Percentiles rank a stretch among this genome's conserved stretches.
phyloP scores from a whole-genome alignment of 805 yeast species.

The Lachancea fermentati region DNA sequence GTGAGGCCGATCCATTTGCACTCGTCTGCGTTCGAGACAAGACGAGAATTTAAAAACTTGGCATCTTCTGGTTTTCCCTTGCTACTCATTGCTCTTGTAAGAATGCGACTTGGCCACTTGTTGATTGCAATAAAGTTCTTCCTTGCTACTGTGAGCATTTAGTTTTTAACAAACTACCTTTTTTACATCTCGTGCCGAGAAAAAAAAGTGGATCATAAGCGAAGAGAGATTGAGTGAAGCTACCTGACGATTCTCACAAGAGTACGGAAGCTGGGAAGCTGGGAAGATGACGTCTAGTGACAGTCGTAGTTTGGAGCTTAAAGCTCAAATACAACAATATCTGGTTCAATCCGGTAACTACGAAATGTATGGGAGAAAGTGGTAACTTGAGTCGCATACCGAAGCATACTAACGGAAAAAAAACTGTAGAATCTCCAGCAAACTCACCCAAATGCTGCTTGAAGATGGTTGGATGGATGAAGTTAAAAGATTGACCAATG shows the following conservation, averaged over 20 bases:
- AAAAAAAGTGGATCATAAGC: not conserved
- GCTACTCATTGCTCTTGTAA: slow-evolving; percentile 15
- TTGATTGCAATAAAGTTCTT: not conserved
- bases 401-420: slow-evolving; percentile 7
- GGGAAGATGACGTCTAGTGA: slow-evolving; percentile 7
- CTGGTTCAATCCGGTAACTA: slow-evolving; percentile 76
- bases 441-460: slow-evolving; percentile 56
- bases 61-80: slow-evolving; percentile 37
- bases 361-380: slow-evolving; percentile 40
- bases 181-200: not conserved
- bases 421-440: slow-evolving; percentile 46
- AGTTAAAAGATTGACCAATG: slow-evolving; percentile 54
- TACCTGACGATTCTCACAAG: too few relatives aligned
- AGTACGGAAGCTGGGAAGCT: too few relatives aligned
- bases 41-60: slow-evolving; percentile 26
- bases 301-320: slow-evolving; percentile 29
- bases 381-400: too few relatives aligned
- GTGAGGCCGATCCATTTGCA: slow-evolving; percentile 67
- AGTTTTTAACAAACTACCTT: not conserved
- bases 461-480: slow-evolving; percentile 86
- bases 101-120: too few relatives aligned
- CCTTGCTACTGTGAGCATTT: not conserved
- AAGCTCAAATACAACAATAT: slow-evolving; percentile 61
- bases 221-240: too few relatives aligned
- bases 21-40: slow-evolving; percentile 35